Evolutionary conservation across 768 basidiomycete species (phyloP), one percentile per base, ranked within the genome.

Genomic region (Termitomyces titanicus): DNA sequence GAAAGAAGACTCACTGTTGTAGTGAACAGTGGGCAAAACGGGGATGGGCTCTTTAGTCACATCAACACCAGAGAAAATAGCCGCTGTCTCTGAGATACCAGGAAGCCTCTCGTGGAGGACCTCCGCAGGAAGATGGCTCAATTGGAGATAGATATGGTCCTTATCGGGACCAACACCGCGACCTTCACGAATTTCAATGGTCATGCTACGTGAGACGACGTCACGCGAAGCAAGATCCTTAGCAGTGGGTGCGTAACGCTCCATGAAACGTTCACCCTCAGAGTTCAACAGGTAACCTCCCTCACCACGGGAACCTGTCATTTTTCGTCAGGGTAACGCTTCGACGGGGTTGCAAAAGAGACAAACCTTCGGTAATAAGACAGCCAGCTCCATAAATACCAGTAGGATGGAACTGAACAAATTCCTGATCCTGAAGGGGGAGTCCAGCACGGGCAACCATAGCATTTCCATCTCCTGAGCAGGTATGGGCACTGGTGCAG

Each of bases 371-470:
- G 12, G 96, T 98, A 69, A 99, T 99, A 62, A 99, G 81, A 74
- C 97, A 99, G 46, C 97, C 97, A 64, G 97, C 96, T 62, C 97
- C 97, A 69, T 98, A 99, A 66, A 99, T 98, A 74, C 97, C 97
- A 44, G 97, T 98, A 2, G 97, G 97, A 72, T 98, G 97, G 92
- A 99, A 99, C 71, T 99, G 97, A n/a, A 98, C 95, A 69, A 99
- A 99, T 73, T 99, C 97, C 57, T 89, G 72, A 74, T 99, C 97
- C 75, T 98, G 97, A 42, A 98, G 79, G 51, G 97, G 97, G 51
- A 99, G 79, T 31, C 97, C 97, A 25, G 97, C 97, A 66, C 97
- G 86, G 47, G 86, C 86, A 61, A 98, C 94, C 97, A 99, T 99
- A 31, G 92, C 97, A 66, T 98, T 98, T 56, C 97, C 97, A 62